Evolutionary conservation across 306 rosid species (phyloP).

Genomic region (Betula pendula): DNA sequence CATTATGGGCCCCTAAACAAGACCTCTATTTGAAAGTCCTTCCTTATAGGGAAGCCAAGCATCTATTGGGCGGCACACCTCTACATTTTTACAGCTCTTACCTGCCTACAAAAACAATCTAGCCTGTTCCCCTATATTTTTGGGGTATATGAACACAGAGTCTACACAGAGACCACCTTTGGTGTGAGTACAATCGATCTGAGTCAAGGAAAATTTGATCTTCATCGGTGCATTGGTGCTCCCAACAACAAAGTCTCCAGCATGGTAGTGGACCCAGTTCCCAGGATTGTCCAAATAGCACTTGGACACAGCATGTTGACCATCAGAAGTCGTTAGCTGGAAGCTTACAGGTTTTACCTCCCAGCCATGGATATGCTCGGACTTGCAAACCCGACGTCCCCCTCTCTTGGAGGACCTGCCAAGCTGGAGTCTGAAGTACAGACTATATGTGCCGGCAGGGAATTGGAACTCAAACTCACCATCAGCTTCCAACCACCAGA

Average conservation of each 20-base stretch:
- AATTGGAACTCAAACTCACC: slow-evolving; percentile 83
- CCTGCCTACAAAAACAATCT: slow-evolving; percentile 34
- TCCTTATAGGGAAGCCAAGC: not conserved
- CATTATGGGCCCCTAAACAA: slow-evolving; percentile 3
- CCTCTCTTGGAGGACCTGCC: slow-evolving; percentile 68
- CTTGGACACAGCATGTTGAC: slow-evolving; percentile 55
- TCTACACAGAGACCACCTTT: slow-evolving; percentile 93
- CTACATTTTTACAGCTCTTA: slow-evolving; percentile 24
- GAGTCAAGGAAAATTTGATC: slow-evolving; percentile 68
- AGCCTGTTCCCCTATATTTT: slow-evolving; percentile 34
- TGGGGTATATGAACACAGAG: slow-evolving; percentile 58
- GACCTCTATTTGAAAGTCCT: not conserved
- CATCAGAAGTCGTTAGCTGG: slow-evolving; percentile 68
- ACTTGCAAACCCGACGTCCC: slow-evolving; percentile 68
- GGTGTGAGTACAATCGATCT: slow-evolving; percentile 90
- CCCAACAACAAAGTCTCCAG: slow-evolving; percentile 65
- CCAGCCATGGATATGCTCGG: slow-evolving; percentile 81
- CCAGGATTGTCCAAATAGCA: slow-evolving; percentile 69
- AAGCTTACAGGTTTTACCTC: slow-evolving; percentile 70
- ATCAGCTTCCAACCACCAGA: slow-evolving; percentile 89
- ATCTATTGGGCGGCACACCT: slow-evolving; percentile 3
- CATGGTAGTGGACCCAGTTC: slow-evolving; percentile 67
- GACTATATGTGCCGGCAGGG: slow-evolving; percentile 60
- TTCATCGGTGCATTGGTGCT: slow-evolving; percentile 49
- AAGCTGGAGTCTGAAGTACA: slow-evolving; percentile 76